Percentiles rank a stretch among this genome's conserved stretches.
Conservation (phyloP, 805 yeast species). For the Ascoidea asiatica region DNA sequence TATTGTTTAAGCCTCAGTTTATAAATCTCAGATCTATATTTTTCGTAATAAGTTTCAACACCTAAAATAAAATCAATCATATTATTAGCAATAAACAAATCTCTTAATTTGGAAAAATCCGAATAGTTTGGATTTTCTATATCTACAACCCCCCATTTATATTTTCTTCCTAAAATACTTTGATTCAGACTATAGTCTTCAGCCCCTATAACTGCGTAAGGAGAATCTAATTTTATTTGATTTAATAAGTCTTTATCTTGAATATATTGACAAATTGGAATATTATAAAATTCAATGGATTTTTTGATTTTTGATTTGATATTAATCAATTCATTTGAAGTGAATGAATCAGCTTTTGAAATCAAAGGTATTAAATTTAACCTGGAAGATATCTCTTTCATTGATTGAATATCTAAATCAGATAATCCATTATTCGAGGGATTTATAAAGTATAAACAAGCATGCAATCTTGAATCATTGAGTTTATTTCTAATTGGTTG, state of each 20-base stretch:
- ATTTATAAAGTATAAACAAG: conserved; percentile 69
- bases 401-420: conserved; percentile 57
- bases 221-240: conserved; percentile 31
- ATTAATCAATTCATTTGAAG: conserved; percentile 35
- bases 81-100: conserved; percentile 51
- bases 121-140: conserved; percentile 68
- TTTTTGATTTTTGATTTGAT: conserved; percentile 41
- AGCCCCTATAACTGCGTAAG: conserved; percentile 65
- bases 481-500: conserved; percentile 47
- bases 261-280: conserved; percentile 41
- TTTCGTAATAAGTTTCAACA: conserved; percentile 66
- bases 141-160: conserved; percentile 80
- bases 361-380: conserved; percentile 77
- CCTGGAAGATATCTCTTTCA: conserved; percentile 56
- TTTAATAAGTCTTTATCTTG: conserved; percentile 22
- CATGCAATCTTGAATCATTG: conserved; percentile 64
- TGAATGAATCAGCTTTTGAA: conserved; percentile 67
- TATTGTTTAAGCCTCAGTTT: conserved; percentile 22
- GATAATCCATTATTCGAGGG: conserved; percentile 52
- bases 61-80: conserved; percentile 68
- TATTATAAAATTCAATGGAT: conserved; percentile 38
- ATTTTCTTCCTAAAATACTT: conserved; percentile 56
- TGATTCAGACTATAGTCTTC: conserved; percentile 29
- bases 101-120: conserved; percentile 56
- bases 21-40: conserved; percentile 47